Conservation (phyloP, 257 asterid genomes). For the Fraxinus cuspidata region DNA sequence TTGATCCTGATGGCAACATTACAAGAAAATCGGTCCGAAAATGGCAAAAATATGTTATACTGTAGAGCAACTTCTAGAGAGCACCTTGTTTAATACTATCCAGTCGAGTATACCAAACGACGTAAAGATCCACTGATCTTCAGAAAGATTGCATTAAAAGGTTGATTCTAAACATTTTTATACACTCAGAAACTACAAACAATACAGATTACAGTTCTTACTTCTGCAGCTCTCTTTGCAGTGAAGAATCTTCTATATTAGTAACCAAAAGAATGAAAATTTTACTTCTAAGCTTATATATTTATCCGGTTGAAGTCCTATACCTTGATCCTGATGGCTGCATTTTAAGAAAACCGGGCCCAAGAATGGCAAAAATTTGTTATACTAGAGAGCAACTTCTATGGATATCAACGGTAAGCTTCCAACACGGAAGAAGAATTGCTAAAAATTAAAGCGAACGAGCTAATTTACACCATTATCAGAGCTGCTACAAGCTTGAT, state of each 20-base stretch:
- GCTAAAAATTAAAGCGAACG: slow-evolving; percentile 17
- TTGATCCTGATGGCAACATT: slow-evolving; percentile 11
- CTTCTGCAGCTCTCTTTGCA: neutral
- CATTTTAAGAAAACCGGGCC: slow-evolving; percentile 8
- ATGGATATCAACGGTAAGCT: slow-evolving; percentile 8
- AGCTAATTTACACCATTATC: slow-evolving; percentile 62
- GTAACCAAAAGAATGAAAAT: neutral
- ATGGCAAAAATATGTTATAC: slow-evolving; percentile 7
- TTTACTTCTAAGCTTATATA: neutral
- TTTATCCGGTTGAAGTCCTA: neutral
- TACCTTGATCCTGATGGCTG: slow-evolving; percentile 6
- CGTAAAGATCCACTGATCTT: neutral
- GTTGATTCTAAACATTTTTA: slow-evolving; percentile 30
- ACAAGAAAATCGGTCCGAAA: neutral
- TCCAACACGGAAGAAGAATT: slow-evolving; percentile 9
- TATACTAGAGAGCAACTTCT: neutral
- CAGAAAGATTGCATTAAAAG: slow-evolving; percentile 9
- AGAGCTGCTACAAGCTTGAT: slow-evolving; percentile 91
- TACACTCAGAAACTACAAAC: slow-evolving; percentile 43
- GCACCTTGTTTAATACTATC: no score
- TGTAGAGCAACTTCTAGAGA: no score
- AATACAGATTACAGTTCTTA: slow-evolving; percentile 32
- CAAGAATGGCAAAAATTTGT: slow-evolving; percentile 9
- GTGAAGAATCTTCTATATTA: slow-evolving; percentile 25
- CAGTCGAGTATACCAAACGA: no score